Base-by-base conservation (phyloP, 495 filamentous ascomycete genomes). In the Pseudoneurospora amorphoporcata region DNA sequence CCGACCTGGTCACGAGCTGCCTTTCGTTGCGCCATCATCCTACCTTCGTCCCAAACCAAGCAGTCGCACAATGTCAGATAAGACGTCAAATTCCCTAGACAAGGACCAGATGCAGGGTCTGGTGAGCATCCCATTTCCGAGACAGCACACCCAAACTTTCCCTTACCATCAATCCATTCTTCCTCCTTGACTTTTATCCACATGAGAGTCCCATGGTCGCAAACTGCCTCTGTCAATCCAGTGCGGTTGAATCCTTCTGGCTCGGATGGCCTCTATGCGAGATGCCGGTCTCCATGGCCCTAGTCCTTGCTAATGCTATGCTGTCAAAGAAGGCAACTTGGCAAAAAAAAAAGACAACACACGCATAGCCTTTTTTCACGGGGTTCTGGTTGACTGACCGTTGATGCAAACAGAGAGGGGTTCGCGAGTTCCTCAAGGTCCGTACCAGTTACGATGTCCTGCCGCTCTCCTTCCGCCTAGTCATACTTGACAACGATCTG, bases 391-490 rank as follows among this genome's bases (percentile, higher is more conserved):
- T 71, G 45, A 71, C 75, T 78, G 71, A 76, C 77, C 29, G 43
- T 40, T 39, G 58, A 14, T 71, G 39, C 39, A 70, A 70, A 72
- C 73, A 98, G 94, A 88, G 89, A 84, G 90, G 91, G 72, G 92
- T 99, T 79, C 91, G 95, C 81, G 93, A 97, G 76, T 99, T 99
- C 84, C 88, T 99, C 77, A 97, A 95, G 82, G 92, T 97, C 74
- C 91, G 95, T 75, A 98, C 91, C 42, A 97, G 94, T 79, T 98
- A 99, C 86, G 95, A 99, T 83, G 96, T 99, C 74, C 88, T 99
- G 32, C 95, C 95, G n/a, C 89, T 99, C 68, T 97, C 94, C 73
- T 99, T 95, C 83, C 91, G 95, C 71, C 90, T 99, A 70, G 94
- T 99, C 78, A 89, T 98, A 70, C 92, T 99, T 80, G 95, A 98